Evolutionary conservation across 352 stramenopile genomes (phyloP), one percentile per base, ranked within the genome.

Genomic region (Globisporangium cystogenes): DNA sequence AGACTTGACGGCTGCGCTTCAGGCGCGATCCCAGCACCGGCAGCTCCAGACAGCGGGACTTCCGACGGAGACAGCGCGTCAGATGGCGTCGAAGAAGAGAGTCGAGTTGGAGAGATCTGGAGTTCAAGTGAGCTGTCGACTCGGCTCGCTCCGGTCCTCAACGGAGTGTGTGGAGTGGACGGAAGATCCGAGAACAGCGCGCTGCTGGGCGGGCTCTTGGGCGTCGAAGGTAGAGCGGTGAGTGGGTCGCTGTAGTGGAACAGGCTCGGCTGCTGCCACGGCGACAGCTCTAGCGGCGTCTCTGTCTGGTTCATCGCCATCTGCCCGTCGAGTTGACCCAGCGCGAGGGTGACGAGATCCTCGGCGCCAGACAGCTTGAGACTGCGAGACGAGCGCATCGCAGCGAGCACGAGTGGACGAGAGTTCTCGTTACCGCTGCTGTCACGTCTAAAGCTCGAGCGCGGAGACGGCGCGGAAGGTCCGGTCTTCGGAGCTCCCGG

Each of bases 231-330:
- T 5, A 20, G 4, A 3, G 26, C 43, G 4, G 40, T 40, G 27
- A 49, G 29, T 1, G 53, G n/a, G 21, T 60, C 64, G 26, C 48
- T 53, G 37, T 71, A 68, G 6, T 67, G 24, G 26, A 71, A 71
- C 12, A 71, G 20, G 14, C 58, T 53, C 18, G 62, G 39, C 24
- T 64, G 53, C 12, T 50, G 42, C 35, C 51, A 55, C 7, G 48
- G 24, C 11, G 52, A 52, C 11, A 36, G 46, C 31, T 51, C 43
- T 5, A 20, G 47, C 11, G 23, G 39, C 14, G 46, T 14, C 20
- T 36, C n/a, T 41, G 20, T 11, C 27, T 33, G 26, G 11, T 31
- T 37, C 27, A n/a, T 4, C n/a, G 18, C 23, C 8, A 7, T 16
- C 10, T 11, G 8, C 18, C 29, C 46, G n/a, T 31, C 21, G 29